Percentiles rank a stretch among this genome's conserved stretches.
phyloP scores from a whole-genome alignment of 179 eudicot genomes.

The Heliamphora pulchella region DNA sequence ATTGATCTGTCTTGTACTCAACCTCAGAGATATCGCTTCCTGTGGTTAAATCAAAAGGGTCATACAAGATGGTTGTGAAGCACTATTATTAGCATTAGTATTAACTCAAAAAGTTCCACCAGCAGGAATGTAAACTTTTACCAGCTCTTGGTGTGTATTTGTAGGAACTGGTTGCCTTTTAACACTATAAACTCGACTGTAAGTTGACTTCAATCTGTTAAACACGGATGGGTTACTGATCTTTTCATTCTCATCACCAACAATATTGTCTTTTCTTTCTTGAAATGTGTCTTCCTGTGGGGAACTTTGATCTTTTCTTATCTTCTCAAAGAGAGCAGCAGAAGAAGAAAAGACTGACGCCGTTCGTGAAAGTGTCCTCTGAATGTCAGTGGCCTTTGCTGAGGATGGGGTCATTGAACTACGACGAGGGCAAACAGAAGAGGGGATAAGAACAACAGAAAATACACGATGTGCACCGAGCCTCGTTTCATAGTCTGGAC shows the following conservation, averaged over 20 bases:
- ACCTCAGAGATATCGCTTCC: conserved; percentile 48
- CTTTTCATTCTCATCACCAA: conserved; percentile 16
- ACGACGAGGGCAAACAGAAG: conserved; percentile 47
- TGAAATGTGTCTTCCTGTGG: conserved; percentile 6
- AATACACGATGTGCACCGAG: conserved; percentile 53
- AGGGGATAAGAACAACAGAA: conserved; percentile 62
- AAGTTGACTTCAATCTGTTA: conserved; percentile 48
- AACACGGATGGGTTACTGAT: conserved; percentile 32
- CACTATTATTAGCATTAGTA: neutral
- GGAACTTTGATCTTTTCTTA: conserved; percentile 33
- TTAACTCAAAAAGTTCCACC: neutral
- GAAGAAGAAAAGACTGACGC: conserved; percentile 65
- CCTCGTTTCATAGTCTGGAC: conserved; percentile 50
- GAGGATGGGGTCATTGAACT: conserved; percentile 27
- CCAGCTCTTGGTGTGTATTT: conserved; percentile 33
- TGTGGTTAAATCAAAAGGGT: conserved; percentile 17
- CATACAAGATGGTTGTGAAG: neutral
- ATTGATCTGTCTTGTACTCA: conserved; percentile 56
- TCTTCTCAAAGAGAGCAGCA: conserved; percentile 54
- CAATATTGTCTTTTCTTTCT: conserved; percentile 33
- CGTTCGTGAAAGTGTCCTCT: conserved; percentile 74
- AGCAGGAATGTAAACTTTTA: conserved; percentile 18
- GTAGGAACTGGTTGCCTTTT: conserved; percentile 21
- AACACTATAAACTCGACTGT: conserved; percentile 35
- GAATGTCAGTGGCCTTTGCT: conserved; percentile 36